Evolutionary conservation across 129 eudicot species (phyloP), one percentile per base, ranked within the genome.

Genomic region (Saposhnikovia divaricata): DNA sequence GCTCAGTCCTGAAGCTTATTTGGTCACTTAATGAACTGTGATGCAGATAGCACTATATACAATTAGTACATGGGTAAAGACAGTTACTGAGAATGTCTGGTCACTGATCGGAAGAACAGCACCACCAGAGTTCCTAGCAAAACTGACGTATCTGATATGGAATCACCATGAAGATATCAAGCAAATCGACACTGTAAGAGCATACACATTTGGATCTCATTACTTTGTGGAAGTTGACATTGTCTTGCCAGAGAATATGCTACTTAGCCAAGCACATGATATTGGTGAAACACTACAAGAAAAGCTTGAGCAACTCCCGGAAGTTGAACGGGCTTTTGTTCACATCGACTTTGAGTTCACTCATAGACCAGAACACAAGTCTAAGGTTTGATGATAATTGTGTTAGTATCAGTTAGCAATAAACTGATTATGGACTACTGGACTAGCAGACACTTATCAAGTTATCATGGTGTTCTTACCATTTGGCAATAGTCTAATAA

Each of bases 161-260:
- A 94, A 94, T 68, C 98, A 94, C 77, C 93, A 94, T 31, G 86
- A 89, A 80, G 96, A 94, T 76, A 90, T 94, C 43, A 81, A 89
- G 84, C 94, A 94, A 71, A 94, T 94, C 15, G 97, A 90, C 81
- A 94, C 97, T 0, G 97, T 94, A 21, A 84, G 97, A 83, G 98
- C 98, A 2, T 94, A 94, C 82, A 92, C 93, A 3, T 92, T 94
- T 71, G 98, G 98, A 2, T 75, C 89, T n/a, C 89, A 92, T 71
- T 94, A 94, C 83, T 94, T 94, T 79, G 98, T 89, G 70, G 98
- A 94, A 87, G 93, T 90, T 12, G 97, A 90, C 81, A 92, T 94
- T 68, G 98, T 94, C 45, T 84, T 94, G 90, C 92, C 98, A 3
- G 88, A 89, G 72, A 87, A 92, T 43, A 94, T 92, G 98, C 25